phyloP scores from a whole-genome alignment of 345 rosid species.

The Citrus glauca region DNA sequence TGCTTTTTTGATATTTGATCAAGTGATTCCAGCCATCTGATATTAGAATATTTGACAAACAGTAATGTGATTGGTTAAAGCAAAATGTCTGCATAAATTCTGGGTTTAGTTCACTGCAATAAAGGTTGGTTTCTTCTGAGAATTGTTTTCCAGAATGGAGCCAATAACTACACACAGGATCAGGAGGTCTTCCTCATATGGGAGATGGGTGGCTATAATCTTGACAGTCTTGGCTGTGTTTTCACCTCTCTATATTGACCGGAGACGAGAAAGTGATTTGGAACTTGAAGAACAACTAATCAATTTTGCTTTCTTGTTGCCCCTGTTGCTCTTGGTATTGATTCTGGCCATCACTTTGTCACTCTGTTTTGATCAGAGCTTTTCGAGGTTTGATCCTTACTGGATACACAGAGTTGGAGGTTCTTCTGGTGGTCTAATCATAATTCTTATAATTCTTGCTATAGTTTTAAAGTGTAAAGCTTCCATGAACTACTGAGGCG shows the following conservation, averaged over 20 bases:
- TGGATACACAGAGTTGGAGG: constrained; percentile 95
- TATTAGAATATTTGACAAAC: not conserved
- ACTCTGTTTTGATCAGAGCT: constrained; percentile 51
- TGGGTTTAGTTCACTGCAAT: not conserved
- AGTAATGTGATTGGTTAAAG: not conserved
- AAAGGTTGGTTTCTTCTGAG: not conserved
- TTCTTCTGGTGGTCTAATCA: constrained; percentile 70
- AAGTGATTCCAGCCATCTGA: not conserved
- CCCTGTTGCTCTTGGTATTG: constrained; percentile 52
- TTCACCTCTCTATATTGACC: constrained; percentile 69
- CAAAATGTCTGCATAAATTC: not conserved
- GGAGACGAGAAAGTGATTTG: constrained; percentile 24
- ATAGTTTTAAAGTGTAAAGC: constrained; percentile 57
- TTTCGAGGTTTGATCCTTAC: constrained; percentile 66
- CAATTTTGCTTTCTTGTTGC: constrained; percentile 35
- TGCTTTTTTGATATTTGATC: not conserved
- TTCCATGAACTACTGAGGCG: constrained; percentile 6
- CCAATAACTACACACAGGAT: constrained; percentile 17
- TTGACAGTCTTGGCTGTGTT: constrained; percentile 53
- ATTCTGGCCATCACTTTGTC: constrained; percentile 51
- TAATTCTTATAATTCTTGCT: constrained; percentile 62
- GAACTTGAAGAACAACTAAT: constrained; percentile 47
- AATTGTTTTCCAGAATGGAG: constrained; percentile 32
- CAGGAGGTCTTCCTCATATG: constrained; percentile 35
- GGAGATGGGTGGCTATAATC: constrained; percentile 53